Evolutionary conservation across 768 basidiomycete species (phyloP), one percentile per base, ranked within the genome.

Genomic region (Amanita pallidorosea): DNA sequence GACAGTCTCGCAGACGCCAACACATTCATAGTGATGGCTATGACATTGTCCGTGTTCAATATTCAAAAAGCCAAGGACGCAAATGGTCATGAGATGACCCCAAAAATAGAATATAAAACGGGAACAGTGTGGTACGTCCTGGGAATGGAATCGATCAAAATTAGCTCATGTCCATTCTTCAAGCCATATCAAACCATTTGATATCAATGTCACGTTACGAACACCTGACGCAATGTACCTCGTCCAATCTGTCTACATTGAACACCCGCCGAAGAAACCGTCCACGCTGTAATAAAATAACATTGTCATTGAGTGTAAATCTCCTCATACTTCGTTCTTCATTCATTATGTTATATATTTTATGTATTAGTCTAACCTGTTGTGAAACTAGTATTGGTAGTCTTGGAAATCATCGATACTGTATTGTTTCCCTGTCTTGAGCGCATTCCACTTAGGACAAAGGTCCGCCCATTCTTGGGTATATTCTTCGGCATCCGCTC

Each of bases 11-110:
- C 46, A 12, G 34, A 41, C 9, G 40, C 40, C 8, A 41, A 45
- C 0, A 29, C 70, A 43, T 73, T 70, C 57, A 54, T 70, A 18
- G 65, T 63, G 42, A 64, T 73, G 5, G 53, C 63, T 12, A 67
- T 61, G 29, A 61, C 71, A 27, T 58, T 73, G 11, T 60, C 72
- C 4, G 56, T 62, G 5, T 70, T 75, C 47, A 53, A 65, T n/a
- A 68, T 75, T 31, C 54, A 55, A 2, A 71, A 70, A 53, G 63
- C 66, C 1, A 37, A 61, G 4, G 67, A 68, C 38, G 55, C 49
- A 18, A 53, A 62, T 45, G 70, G 72, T 5, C 53, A 61, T 13
- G 67, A 70, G 52, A 61, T 71, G n/a, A 65, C 65, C 25, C 69
- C 70, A 1, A 56, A 60, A 11, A 57, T 66, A 8, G 56, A 63